phyloP scores from a whole-genome alignment of 345 rosid species.

The Gossypium bickii region DNA sequence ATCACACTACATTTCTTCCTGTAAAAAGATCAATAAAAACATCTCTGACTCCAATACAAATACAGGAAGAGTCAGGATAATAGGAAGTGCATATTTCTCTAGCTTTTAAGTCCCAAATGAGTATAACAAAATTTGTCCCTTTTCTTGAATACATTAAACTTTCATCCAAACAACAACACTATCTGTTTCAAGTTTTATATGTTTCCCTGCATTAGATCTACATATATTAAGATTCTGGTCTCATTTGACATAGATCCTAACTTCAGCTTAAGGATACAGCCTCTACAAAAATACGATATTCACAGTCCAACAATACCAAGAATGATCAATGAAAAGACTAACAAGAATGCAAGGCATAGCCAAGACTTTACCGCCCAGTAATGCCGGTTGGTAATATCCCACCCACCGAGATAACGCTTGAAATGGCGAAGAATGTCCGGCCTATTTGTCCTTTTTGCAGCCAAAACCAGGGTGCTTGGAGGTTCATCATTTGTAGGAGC shows the following conservation, averaged over 20 bases:
- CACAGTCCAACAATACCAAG: background rate
- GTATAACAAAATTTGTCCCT: background rate
- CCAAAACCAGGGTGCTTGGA: slow-evolving; percentile 51
- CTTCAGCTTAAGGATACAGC: background rate
- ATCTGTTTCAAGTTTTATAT: background rate
- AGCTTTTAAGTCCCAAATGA: background rate
- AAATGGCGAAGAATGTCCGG: slow-evolving; percentile 77
- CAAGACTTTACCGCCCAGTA: slow-evolving; percentile 83
- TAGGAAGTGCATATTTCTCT: background rate
- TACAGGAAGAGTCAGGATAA: background rate
- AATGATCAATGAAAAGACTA: slow-evolving; percentile 1
- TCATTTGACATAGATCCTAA: background rate
- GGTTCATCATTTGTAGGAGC: slow-evolving; percentile 41
- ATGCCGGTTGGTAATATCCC: slow-evolving; percentile 81
- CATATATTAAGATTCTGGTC: background rate
- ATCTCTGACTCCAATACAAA: background rate
- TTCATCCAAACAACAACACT: background rate
- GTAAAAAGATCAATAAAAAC: background rate
- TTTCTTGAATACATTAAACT: background rate
- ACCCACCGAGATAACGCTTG: slow-evolving; percentile 67
- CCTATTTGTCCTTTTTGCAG: slow-evolving; percentile 72
- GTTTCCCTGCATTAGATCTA: background rate
- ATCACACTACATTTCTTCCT: background rate
- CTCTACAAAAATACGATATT: background rate
- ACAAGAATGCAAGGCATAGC: background rate